These are phyloP conservation scores for Huntiella omanensis DNA, from an alignment of 2,329 filamentous ascomycete genomes.

Conservation along the genomic window DNA sequence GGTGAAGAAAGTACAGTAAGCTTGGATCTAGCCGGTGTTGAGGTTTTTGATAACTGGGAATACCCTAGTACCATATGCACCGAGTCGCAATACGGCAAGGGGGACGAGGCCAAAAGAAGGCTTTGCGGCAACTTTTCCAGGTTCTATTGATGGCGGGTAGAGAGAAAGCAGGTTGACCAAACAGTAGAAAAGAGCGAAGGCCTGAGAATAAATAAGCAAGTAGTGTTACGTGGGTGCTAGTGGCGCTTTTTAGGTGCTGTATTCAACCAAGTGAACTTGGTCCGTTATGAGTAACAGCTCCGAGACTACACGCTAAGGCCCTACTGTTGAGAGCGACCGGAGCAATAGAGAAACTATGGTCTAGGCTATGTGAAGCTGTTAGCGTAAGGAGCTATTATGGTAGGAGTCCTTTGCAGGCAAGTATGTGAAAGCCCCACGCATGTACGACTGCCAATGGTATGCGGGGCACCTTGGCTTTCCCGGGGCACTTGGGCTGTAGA, in stretches of 20 bases:
- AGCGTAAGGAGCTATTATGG: no score
- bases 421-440: no score
- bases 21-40: conserved; percentile 4
- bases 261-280: neutral
- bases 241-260: neutral
- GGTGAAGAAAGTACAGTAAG: conserved; percentile 4
- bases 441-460: no score
- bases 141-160: neutral
- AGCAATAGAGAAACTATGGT: no score
- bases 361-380: no score
- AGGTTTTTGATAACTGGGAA: conserved; percentile 7
- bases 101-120: conserved; percentile 9
- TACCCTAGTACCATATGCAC: conserved; percentile 9
- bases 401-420: no score
- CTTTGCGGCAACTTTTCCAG: conserved; percentile 7
- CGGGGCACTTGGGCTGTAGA: no score
- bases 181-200: conserved; percentile 3
- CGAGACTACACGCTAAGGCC: no score
- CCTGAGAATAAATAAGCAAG: neutral
- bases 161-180: conserved; percentile 5
- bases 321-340: no score
- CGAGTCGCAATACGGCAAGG: conserved; percentile 8
- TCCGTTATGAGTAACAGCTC: no score
- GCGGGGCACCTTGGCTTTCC: no score
- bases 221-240: neutral